phyloP scores from a whole-genome alignment of 768 basidiomycete genomes.

The Tylopilus sp. region DNA sequence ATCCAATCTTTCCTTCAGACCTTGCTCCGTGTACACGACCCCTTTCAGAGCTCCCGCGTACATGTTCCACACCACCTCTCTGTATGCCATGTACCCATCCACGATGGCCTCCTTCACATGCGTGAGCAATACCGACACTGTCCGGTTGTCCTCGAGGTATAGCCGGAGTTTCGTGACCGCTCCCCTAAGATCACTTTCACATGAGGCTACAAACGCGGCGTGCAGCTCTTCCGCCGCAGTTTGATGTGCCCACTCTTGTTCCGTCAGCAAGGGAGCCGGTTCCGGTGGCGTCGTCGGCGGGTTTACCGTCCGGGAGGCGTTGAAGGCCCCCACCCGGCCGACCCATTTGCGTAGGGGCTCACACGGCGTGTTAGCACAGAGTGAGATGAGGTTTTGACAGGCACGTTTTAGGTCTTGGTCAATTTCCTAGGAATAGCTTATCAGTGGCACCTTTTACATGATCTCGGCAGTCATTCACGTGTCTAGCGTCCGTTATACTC shows the following conservation, averaged over 20 bases:
- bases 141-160: constrained; percentile 80
- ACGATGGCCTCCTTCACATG: constrained; percentile 75
- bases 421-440: constrained; percentile 56
- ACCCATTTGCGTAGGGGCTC: constrained; percentile 63
- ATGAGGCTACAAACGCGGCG: constrained; percentile 49
- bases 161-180: constrained; percentile 58
- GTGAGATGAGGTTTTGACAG: constrained; percentile 80
- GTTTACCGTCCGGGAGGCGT: constrained; percentile 18
- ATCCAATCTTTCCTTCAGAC: constrained; percentile 39
- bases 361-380: constrained; percentile 55
- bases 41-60: constrained; percentile 36
- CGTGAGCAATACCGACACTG: constrained; percentile 71
- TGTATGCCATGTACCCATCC: constrained; percentile 71
- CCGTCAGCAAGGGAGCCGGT: constrained; percentile 26
- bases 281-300: constrained; percentile 20
- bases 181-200: constrained; percentile 53
- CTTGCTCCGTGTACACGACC: constrained; percentile 32
- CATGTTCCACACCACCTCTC: constrained; percentile 56
- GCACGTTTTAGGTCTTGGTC: constrained; percentile 81
- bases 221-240: constrained; percentile 48
- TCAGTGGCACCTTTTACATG: not conserved
- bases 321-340: constrained; percentile 42
- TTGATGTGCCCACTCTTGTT: constrained; percentile 51
- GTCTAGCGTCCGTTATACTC: constrained; percentile 66
- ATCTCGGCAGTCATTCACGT: constrained; percentile 42